Conservation (phyloP, 2,329 filamentous ascomycete genomes). For the Fusarium haematococcum region DNA sequence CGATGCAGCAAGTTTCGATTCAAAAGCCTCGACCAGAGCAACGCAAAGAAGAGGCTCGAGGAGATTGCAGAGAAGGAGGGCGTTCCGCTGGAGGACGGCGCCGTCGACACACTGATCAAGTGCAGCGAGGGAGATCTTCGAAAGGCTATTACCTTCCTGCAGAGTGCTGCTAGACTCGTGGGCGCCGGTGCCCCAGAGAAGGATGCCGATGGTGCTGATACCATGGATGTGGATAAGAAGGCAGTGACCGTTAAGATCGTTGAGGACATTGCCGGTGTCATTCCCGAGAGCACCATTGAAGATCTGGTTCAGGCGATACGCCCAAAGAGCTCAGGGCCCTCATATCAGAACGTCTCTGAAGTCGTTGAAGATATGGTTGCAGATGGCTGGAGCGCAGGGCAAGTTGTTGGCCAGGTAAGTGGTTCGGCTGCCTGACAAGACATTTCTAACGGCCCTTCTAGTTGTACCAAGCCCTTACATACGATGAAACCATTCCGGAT, state of each 20-base stretch:
- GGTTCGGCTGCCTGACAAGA: neutral
- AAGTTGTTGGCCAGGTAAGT: slow-evolving; percentile 82
- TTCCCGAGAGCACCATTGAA: slow-evolving; percentile 81
- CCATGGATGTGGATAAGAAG: slow-evolving; percentile 71
- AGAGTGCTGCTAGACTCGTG: slow-evolving; percentile 91
- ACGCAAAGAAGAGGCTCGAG: slow-evolving; percentile 81
- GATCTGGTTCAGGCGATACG: slow-evolving; percentile 80
- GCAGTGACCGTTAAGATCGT: slow-evolving; percentile 81
- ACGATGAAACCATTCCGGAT: slow-evolving; percentile 86
- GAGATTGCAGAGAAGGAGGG: slow-evolving; percentile 86
- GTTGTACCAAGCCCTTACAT: slow-evolving; percentile 86
- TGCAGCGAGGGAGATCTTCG: slow-evolving; percentile 94
- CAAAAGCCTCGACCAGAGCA: slow-evolving; percentile 91
- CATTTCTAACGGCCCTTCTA: slow-evolving; percentile 48
- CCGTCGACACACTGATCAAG: slow-evolving; percentile 83
- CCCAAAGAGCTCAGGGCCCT: slow-evolving; percentile 71
- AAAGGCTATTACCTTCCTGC: slow-evolving; percentile 95
- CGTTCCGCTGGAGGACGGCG: slow-evolving; percentile 81
- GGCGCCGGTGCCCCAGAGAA: slow-evolving; percentile 69
- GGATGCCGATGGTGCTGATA: slow-evolving; percentile 66
- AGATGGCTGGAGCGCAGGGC: slow-evolving; percentile 95
- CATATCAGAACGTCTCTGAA: slow-evolving; percentile 80
- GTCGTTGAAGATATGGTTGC: slow-evolving; percentile 92
- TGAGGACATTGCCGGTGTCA: slow-evolving; percentile 96
- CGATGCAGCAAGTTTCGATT: slow-evolving; percentile 98